Base-by-base conservation (phyloP, 495 filamentous ascomycete species). In the Tuber borchii region DNA sequence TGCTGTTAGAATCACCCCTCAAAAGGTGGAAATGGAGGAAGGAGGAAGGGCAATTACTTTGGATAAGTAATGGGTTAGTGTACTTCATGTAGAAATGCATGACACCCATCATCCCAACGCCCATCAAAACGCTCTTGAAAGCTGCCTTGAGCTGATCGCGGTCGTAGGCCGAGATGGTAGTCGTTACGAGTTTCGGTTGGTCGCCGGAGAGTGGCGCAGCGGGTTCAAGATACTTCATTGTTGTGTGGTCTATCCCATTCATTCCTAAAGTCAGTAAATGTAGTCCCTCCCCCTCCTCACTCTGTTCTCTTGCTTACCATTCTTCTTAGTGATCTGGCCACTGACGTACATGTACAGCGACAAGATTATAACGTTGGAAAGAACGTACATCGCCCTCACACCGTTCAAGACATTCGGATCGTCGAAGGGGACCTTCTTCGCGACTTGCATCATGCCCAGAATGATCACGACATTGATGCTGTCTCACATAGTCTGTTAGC, bases 1-100 rank as follows among this genome's bases (percentile, higher is more conserved):
- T n/a, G 22, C 4, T 46, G 65, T 77, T 44, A 82, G 78, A 70
- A 31, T 40, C 45, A 42, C 8, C 16, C 26, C 26, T 17, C 31
- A 16, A 56, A 37, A 31, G 37, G 3, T 26, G 26, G 37, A 61
- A 61, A 37, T 42, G 22, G 56, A 71, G 37, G 46, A n/a, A 39
- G 10, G n/a, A 8, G 12, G 42, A 19, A 17, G 71, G 51, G 56
- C 0, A 65, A 79, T 45, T 82, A 82, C 81, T 94, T 89, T 99
- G 95, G 88, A 99, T 96, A 83, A 98, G 86, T 51, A 99, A 92
- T 46, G 95, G 95, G 90, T 97, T 99, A 86, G 94, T 97, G 91
- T 97, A 98, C 86, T 97, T 93, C 87, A 99, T 90, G 90, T 98
- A 98, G 79, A 97, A 77, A 87, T 97, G 95, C 95, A 99, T 98